Evolutionary conservation across 148 eudicot genomes (phyloP), one percentile per base, ranked within the genome.

Genomic region (Rhododendron molle): DNA sequence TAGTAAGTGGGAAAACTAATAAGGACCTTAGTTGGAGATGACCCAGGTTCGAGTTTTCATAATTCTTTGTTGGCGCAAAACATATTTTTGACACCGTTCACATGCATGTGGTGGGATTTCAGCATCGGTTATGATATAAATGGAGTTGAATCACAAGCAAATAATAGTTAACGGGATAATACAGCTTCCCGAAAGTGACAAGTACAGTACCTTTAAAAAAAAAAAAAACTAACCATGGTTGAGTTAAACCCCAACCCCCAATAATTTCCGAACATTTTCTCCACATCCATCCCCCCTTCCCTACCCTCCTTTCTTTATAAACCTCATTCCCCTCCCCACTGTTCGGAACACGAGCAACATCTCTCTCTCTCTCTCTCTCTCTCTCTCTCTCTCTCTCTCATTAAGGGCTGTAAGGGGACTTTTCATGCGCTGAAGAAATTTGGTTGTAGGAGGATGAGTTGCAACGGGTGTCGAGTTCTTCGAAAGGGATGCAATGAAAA

Each of bases 381-480:
- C 40, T 23, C 74, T 69, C 36, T 58, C 46, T 67, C 46, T 28
- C 26, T 54, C 36, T 2, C 20, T 15, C 38, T 3, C 1, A 3
- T 11, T 65, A 8, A 11, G 1, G 72, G 72, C 14, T n/a, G 72
- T 8, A 58, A 8, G 20, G 14, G 69, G 60, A 21, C 26, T 10
- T 60, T 32, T 40, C 23, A 13, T 16, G 11, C 8, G 78, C 18
- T 10, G 30, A 43, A 40, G 28, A 10, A 7, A 40, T 1, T 26
- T 80, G 9, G 3, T 15, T 71, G 32, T 0, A 13, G 69, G 43
- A 47, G n/a, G 30, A 85, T 85, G 87, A 85, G 87, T 50, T 85
- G 87, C 78, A 85, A 80, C 34, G 87, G 87, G n/a, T 85, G 87
- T 69, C 83, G 87, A 85, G 87, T 85, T 85, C 87, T 85, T 80